Conservation (phyloP, 2,329 filamentous ascomycete species). For the Colletotrichum simmondsii region DNA sequence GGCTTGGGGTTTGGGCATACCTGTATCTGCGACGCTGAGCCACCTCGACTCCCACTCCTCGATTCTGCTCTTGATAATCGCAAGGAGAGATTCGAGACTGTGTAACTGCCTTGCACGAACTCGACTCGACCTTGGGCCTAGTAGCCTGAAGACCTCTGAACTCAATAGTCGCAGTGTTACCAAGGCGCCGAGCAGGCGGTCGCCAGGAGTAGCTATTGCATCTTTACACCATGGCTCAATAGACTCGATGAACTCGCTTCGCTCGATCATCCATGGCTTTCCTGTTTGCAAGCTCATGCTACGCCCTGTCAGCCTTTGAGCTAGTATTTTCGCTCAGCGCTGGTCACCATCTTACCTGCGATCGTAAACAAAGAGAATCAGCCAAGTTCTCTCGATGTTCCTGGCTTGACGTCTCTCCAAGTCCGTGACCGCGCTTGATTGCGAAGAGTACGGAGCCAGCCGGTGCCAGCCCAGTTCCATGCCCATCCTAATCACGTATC, state of each 20-base stretch:
- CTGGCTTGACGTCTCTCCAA: neutral
- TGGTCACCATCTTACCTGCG: neutral
- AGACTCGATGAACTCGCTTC: slow-evolving; percentile 48
- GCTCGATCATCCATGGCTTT: slow-evolving; percentile 54
- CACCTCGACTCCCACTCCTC: slow-evolving; percentile 40
- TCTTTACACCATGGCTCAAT: slow-evolving; percentile 47
- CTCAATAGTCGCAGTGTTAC: slow-evolving; percentile 48
- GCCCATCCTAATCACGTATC: slow-evolving; percentile 52
- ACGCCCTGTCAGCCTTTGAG: neutral
- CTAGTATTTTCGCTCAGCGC: rapidly evolving
- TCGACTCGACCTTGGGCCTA: slow-evolving; percentile 34
- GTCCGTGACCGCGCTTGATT: neutral
- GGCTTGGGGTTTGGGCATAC: neutral
- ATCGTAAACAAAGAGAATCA: slow-evolving; percentile 21
- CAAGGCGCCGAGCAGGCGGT: slow-evolving; percentile 49
- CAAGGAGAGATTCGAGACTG: slow-evolving; percentile 39
- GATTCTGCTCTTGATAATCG: slow-evolving; percentile 38
- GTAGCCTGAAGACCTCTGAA: slow-evolving; percentile 45
- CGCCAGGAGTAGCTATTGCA: slow-evolving; percentile 43
- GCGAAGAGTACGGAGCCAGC: slow-evolving; percentile 32
- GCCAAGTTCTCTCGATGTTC: slow-evolving; percentile 21
- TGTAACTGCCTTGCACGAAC: slow-evolving; percentile 31
- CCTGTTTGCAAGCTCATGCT: slow-evolving; percentile 54
- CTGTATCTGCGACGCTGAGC: slow-evolving; percentile 26
- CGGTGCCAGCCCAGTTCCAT: slow-evolving; percentile 52